A percentile compares a stretch with the other conserved stretches of the same genome.
Evolutionary conservation across 148 eudicot genomes (phyloP).

Genomic region (Amaranthus hypochondriacus): DNA sequence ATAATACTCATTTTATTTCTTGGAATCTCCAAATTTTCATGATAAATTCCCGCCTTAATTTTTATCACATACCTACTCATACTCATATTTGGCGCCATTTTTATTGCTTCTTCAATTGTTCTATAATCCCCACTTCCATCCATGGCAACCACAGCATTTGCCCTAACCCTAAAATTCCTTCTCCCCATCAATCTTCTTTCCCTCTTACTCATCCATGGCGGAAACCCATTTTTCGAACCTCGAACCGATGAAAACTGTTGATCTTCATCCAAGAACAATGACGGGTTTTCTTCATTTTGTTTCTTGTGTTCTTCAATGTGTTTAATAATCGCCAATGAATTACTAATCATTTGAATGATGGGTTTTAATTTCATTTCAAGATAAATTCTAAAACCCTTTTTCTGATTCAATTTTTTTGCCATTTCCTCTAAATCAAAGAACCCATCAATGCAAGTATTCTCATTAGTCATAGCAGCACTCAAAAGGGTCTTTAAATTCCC

Average conservation of each 20-base stretch:
- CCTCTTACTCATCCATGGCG: conserved; percentile 28
- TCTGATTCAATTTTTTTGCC: background rate
- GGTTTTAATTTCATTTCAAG: conserved; percentile 45
- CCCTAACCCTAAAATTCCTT: conserved; percentile 16
- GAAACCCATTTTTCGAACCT: conserved; percentile 17
- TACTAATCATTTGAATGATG: conserved; percentile 57
- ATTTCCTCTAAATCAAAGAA: conserved; percentile 39
- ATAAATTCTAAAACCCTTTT: conserved; percentile 25
- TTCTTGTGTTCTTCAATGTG: conserved; percentile 29
- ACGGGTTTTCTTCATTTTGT: conserved; percentile 3
- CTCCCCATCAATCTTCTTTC: conserved; percentile 32
- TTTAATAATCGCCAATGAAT: conserved; percentile 51
- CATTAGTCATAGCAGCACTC: conserved; percentile 78
- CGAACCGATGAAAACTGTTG: conserved; percentile 1
- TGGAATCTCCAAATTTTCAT: conserved; percentile 51
- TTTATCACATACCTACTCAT: conserved; percentile 38
- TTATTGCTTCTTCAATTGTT: conserved; percentile 40
- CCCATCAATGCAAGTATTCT: conserved; percentile 62
- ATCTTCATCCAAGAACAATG: background rate
- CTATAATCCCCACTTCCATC: conserved; percentile 50
- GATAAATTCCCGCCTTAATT: conserved; percentile 46
- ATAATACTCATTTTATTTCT: conserved; percentile 53
- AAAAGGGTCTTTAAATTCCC: conserved; percentile 52
- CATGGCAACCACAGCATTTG: conserved; percentile 36
- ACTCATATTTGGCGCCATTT: conserved; percentile 51